These are phyloP conservation scores for Aspergillus sp. DNA, from an alignment of 2,329 filamentous ascomycete genomes.

Conservation along the genomic window DNA sequence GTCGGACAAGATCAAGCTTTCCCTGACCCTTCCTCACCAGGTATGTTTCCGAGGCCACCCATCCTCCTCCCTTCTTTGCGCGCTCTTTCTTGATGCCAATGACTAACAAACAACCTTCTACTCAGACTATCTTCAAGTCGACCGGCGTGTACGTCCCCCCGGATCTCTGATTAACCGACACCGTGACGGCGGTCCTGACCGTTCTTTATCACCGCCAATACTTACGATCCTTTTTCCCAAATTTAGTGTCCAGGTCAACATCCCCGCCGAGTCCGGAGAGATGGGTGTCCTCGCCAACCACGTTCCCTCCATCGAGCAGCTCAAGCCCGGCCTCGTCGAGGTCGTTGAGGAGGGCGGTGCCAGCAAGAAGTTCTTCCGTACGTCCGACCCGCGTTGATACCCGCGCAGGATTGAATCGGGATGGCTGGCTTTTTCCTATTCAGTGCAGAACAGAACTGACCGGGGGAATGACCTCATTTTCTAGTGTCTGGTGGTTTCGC, in stretches of 20 bases:
- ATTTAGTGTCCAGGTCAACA: slow-evolving; percentile 90
- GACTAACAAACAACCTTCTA: slow-evolving; percentile 24
- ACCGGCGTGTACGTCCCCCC: slow-evolving; percentile 63
- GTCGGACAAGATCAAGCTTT: slow-evolving; percentile 96
- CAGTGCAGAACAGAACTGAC: slow-evolving; percentile 20
- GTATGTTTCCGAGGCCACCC: slow-evolving; percentile 58
- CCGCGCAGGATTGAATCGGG: background rate
- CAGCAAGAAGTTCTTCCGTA: slow-evolving; percentile 98
- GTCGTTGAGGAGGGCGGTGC: slow-evolving; percentile 86
- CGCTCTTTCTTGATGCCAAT: background rate
- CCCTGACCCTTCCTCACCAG: slow-evolving; percentile 96
- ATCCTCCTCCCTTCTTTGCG: slow-evolving; percentile 3
- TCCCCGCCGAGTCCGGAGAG: slow-evolving; percentile 94
- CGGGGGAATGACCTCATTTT: slow-evolving; percentile 16
- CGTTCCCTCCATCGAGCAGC: slow-evolving; percentile 97
- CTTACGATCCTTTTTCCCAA: slow-evolving; percentile 62
- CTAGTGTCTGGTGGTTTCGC: slow-evolving; percentile 95
- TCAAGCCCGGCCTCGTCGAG: slow-evolving; percentile 95
- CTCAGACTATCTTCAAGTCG: slow-evolving; percentile 67
- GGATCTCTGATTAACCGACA: slow-evolving; percentile 4
- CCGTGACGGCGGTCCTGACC: slow-evolving; percentile 13
- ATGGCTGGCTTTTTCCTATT: slow-evolving; percentile 1
- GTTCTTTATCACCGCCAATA: slow-evolving; percentile 21
- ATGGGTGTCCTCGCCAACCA: slow-evolving; percentile 99
- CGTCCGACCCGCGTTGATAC: slow-evolving; percentile 37